Conservation (phyloP, 345 rosid species). For the Sisymbrium irio region DNA sequence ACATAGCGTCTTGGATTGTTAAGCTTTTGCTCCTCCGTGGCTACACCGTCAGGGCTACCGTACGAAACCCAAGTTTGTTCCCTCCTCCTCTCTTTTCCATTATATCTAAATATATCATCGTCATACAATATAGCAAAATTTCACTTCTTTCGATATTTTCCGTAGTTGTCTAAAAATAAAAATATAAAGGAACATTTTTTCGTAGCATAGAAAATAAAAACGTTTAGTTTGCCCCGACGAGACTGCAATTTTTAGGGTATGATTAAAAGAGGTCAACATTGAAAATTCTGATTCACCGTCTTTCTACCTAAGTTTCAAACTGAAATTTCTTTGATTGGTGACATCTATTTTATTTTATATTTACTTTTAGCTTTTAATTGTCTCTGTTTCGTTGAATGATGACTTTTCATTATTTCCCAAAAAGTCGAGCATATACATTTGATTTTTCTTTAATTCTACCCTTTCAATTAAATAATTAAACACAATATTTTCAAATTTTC, state of each 20-base stretch:
- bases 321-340: neutral
- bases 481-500: neutral
- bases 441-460: neutral
- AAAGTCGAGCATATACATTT: neutral
- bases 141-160: neutral
- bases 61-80: conserved; percentile 45
- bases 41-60: conserved; percentile 49
- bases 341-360: neutral
- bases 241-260: neutral
- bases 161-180: neutral
- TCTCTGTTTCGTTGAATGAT: neutral
- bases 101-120: neutral
- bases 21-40: conserved; percentile 48
- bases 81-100: neutral
- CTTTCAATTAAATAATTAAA: neutral
- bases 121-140: neutral
- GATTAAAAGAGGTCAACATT: neutral
- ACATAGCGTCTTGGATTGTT: conserved; percentile 50
- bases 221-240: neutral
- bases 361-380: neutral
- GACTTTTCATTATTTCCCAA: neutral
- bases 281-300: neutral
- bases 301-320: neutral
- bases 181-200: neutral
- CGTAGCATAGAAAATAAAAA: neutral